Evolutionary conservation across 352 stramenopile genomes (phyloP).

Genomic region (Peronospora belbahrii): DNA sequence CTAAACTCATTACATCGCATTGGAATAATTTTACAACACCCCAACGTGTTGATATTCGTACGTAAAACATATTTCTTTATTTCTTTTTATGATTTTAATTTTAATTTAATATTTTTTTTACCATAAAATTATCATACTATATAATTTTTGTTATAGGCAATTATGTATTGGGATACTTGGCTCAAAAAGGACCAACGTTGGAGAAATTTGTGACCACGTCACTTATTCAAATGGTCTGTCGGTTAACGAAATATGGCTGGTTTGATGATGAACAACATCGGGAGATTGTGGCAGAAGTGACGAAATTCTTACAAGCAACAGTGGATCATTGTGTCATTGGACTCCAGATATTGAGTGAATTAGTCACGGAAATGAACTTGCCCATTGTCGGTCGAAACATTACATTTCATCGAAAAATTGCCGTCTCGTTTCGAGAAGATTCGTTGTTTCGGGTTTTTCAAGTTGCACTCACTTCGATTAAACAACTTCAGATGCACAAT

Average conservation of each 20-base stretch:
- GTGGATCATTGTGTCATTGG: slow-evolving; percentile 97
- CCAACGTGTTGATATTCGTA: slow-evolving; percentile 90
- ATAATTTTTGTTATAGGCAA: slow-evolving; percentile 61
- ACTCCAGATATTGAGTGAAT: slow-evolving; percentile 95
- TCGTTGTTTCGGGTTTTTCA: slow-evolving; percentile 95
- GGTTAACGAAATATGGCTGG: slow-evolving; percentile 98
- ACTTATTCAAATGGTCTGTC: slow-evolving; percentile 96
- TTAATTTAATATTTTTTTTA: slow-evolving; percentile 24
- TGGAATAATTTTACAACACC: slow-evolving; percentile 90
- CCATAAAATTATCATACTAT: no score
- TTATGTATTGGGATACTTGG: slow-evolving; percentile 96
- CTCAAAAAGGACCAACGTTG: slow-evolving; percentile 90
- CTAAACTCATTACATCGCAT: slow-evolving; percentile 95
- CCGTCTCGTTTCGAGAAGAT: slow-evolving; percentile 95
- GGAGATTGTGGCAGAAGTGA: slow-evolving; percentile 96
- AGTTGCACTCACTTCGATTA: slow-evolving; percentile 92
- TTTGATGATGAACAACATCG: slow-evolving; percentile 96
- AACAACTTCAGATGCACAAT: slow-evolving; percentile 90
- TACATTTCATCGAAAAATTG: slow-evolving; percentile 96
- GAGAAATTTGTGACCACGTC: slow-evolving; percentile 93
- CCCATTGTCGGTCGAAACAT: slow-evolving; percentile 90
- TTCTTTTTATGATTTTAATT: no score
- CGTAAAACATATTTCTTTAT: no score
- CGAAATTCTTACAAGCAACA: slow-evolving; percentile 95
- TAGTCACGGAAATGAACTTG: slow-evolving; percentile 97